These are phyloP conservation scores for Diaporthe ampelina DNA, from an alignment of 2,329 filamentous ascomycete genomes.

Conservation along the genomic window DNA sequence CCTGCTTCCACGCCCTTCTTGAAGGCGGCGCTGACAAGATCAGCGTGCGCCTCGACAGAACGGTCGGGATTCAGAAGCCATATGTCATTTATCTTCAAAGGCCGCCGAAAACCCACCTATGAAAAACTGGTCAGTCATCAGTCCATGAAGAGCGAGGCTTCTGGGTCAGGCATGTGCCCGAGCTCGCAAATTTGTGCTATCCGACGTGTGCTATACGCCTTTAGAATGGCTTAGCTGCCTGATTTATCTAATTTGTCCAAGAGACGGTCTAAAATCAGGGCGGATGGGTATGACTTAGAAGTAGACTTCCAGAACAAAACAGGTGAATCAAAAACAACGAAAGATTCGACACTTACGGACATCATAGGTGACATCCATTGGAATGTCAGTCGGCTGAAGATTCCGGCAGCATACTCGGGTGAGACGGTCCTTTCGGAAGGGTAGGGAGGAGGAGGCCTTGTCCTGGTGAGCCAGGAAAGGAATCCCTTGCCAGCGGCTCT, in stretches of 20 bases:
- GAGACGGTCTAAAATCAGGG: too few species aligned
- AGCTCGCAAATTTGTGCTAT: conserved; percentile 13
- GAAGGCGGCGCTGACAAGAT: conserved; percentile 77
- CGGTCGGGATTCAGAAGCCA: conserved; percentile 90
- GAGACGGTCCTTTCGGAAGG: neutral
- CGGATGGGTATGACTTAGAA: neutral
- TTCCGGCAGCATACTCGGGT: conserved; percentile 20
- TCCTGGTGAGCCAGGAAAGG: conserved; percentile 20
- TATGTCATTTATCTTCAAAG: conserved; percentile 86
- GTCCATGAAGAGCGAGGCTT: conserved; percentile 58
- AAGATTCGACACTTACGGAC: conserved; percentile 6
- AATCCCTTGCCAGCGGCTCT: conserved; percentile 15
- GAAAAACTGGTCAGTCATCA: neutral
- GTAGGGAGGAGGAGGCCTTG: neutral
- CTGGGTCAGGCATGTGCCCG: neutral
- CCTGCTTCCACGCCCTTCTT: conserved; percentile 75
- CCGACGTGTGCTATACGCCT: neutral
- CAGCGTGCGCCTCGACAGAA: conserved; percentile 77
- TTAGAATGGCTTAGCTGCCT: conserved; percentile 2
- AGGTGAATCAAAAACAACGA: neutral
- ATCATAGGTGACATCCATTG: conserved; percentile 31
- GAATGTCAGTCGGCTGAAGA: conserved; percentile 21
- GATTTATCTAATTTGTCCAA: neutral
- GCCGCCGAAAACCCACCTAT: conserved; percentile 84
- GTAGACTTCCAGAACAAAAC: too few species aligned